A percentile compares a stretch with the other conserved stretches of the same genome.
Evolutionary conservation across 2,329 filamentous ascomycete species (phyloP).

Genomic region (Gnomoniopsis smithogilvyi): DNA sequence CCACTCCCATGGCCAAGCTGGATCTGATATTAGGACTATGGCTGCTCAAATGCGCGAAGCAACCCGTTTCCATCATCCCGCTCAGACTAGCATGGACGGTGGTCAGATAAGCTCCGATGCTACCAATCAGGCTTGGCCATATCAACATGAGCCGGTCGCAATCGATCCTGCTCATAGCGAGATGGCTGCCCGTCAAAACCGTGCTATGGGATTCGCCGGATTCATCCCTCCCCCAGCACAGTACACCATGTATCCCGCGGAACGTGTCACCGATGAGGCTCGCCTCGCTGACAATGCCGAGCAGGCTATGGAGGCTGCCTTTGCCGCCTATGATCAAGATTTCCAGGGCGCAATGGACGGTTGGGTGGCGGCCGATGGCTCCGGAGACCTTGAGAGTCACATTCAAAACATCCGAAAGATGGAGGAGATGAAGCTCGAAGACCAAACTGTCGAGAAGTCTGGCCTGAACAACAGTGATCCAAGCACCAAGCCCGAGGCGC

Average conservation of each 20-base stretch:
- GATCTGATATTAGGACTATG: background rate
- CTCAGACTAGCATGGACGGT: background rate
- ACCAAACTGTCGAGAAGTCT: conserved; percentile 14
- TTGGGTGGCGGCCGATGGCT: conserved; percentile 31
- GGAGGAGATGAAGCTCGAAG: conserved; percentile 6
- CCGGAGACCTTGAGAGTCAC: conserved; percentile 22
- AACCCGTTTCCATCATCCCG: background rate
- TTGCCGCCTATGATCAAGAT: conserved; percentile 26
- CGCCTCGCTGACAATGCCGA: conserved; percentile 15
- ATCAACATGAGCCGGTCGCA: too few relatives aligned
- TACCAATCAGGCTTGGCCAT: too few relatives aligned
- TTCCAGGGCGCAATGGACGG: conserved; percentile 26
- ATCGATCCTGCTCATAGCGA: too few relatives aligned
- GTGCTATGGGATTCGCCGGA: background rate
- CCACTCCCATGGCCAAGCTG: background rate
- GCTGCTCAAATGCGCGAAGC: background rate
- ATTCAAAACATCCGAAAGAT: conserved; percentile 20
- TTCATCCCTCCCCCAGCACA: background rate
- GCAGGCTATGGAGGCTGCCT: conserved; percentile 26
- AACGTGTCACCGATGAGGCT: conserved; percentile 13
- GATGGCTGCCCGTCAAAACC: too few relatives aligned
- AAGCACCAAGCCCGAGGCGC: conserved; percentile 30
- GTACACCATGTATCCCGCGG: conserved; percentile 14
- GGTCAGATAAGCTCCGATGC: too few relatives aligned
- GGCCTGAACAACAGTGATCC: conserved; percentile 17